Base-by-base conservation (phyloP, 2,329 filamentous ascomycete species). In the Colletotrichum sp. region DNA sequence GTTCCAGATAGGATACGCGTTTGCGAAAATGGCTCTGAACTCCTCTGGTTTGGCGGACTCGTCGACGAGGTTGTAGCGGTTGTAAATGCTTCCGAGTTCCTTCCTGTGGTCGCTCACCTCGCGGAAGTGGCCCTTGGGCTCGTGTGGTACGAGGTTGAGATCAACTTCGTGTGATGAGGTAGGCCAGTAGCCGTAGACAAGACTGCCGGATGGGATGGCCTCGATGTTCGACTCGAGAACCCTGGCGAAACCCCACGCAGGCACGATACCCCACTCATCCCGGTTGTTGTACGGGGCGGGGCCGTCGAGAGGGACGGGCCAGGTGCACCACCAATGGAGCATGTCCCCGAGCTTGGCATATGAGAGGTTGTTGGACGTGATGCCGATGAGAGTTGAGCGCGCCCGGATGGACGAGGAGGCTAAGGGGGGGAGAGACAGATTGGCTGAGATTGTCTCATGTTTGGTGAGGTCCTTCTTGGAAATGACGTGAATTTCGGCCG, bases 161-260 rank as follows among this genome's bases (percentile, higher is more conserved):
- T 87, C 84, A 12, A 86, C 78, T 0, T 84, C 78, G 3, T 85
- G 80, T 0, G 83, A 83, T 1, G 84, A 83, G 6, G 87, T 86
- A 0, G 88, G 87, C 78, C 88, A 85, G 79, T 84, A 88, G 0
- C 88, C 88, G 49, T 77, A 88, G 0, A 89, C 74, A 3, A 84
- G 78, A 1, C 82, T 81, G 7, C 85, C 87, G 4, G 73, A 62
- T 1, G 80, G 62, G 3, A 89, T 79, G 7, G 77, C 79, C 3
- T 81, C 66, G 7, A 86, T 80, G 0, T 81, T 88, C n/a, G 83
- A 87, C 6, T 87, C 85, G 7, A 86, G 60, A 6, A 89, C 84
- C 28, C 83, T 80, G 9, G 84, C 88, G 70, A 86, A 88, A 0
- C 88, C 88, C 88, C 88, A 90, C n/a, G 84, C 86, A 55, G 86